A percentile compares a stretch with the other conserved stretches of the same genome.
Evolutionary conservation across 768 basidiomycete genomes (phyloP).

Genomic region (Ephemerocybe angulata): DNA sequence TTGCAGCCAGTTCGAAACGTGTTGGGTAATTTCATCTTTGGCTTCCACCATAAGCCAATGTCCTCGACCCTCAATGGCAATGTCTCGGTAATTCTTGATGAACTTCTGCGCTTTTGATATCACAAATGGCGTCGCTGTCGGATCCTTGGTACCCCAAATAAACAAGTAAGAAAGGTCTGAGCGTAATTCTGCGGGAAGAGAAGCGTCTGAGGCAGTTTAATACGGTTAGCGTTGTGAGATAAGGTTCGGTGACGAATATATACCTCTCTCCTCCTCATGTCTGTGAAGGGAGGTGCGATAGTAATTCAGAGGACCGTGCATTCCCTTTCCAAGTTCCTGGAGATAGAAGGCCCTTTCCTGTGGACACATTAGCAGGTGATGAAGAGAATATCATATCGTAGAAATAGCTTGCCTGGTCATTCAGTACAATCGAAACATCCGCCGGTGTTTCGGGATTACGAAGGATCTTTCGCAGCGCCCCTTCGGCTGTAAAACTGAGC

Average conservation of each 20-base stretch:
- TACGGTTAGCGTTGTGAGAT: constrained; percentile 1
- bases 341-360: constrained; percentile 59
- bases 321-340: constrained; percentile 42
- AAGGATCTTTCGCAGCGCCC: constrained; percentile 26
- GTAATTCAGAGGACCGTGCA: constrained; percentile 75
- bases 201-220: constrained; percentile 32
- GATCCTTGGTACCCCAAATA: constrained; percentile 56
- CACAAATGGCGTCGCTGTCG: constrained; percentile 38
- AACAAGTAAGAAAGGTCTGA: constrained; percentile 56
- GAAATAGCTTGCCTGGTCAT: constrained; percentile 4
- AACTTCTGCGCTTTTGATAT: constrained; percentile 47
- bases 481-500: constrained; percentile 19
- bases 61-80: constrained; percentile 51
- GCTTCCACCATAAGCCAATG: constrained; percentile 73
- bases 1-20: constrained; percentile 45
- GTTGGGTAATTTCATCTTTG: constrained; percentile 49
- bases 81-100: constrained; percentile 45
- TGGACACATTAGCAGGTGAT: not conserved
- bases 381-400: not conserved
- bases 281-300: constrained; percentile 61
- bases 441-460: constrained; percentile 10
- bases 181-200: constrained; percentile 40
- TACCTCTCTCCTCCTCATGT: constrained; percentile 63
- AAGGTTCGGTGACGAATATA: constrained; percentile 3
- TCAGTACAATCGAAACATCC: constrained; percentile 1